Conservation (phyloP, 1,284 basidiomycete species). For the Rhodotorula sp. region DNA sequence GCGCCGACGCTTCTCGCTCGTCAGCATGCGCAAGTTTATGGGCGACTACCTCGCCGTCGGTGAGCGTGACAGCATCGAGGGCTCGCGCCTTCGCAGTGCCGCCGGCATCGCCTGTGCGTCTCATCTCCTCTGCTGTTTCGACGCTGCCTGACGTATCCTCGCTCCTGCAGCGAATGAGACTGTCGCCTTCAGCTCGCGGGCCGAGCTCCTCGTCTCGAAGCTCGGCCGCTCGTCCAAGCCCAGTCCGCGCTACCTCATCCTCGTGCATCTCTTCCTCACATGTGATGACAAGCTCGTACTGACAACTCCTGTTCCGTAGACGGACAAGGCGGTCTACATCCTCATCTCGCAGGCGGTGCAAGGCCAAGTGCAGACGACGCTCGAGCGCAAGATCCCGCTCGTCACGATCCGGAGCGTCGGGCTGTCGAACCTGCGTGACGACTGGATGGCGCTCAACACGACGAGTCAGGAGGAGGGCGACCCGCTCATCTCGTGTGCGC, state of each 20-base stretch:
- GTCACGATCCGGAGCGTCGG: conserved; percentile 81
- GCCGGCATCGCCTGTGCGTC: conserved; percentile 73
- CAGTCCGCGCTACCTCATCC: conserved; percentile 84
- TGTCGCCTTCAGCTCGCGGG: conserved; percentile 84
- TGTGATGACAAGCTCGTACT: not conserved
- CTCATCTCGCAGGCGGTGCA: conserved; percentile 70
- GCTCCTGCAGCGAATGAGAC: conserved; percentile 56
- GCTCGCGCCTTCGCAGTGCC: conserved; percentile 72
- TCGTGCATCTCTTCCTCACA: conserved; percentile 61
- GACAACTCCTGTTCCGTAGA: conserved; percentile 57
- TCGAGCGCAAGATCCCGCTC: conserved; percentile 88
- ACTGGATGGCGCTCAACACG: conserved; percentile 84
- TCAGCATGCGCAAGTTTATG: conserved; percentile 92
- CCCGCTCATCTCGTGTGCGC: conserved; percentile 83
- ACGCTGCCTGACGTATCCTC: not conserved
- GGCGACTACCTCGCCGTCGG: conserved; percentile 96
- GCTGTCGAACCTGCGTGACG: conserved; percentile 87
- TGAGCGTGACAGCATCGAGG: conserved; percentile 70
- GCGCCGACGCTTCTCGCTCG: conserved; percentile 84
- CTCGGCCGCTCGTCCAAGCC: conserved; percentile 85
- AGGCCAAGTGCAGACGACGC: conserved; percentile 62
- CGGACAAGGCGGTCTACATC: conserved; percentile 85
- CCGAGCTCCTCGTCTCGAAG: conserved; percentile 84
- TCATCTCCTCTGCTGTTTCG: not conserved
- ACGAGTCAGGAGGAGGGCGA: conserved; percentile 86